Evolutionary conservation across 306 rosid genomes (phyloP).

Genomic region (Vicia faba): DNA sequence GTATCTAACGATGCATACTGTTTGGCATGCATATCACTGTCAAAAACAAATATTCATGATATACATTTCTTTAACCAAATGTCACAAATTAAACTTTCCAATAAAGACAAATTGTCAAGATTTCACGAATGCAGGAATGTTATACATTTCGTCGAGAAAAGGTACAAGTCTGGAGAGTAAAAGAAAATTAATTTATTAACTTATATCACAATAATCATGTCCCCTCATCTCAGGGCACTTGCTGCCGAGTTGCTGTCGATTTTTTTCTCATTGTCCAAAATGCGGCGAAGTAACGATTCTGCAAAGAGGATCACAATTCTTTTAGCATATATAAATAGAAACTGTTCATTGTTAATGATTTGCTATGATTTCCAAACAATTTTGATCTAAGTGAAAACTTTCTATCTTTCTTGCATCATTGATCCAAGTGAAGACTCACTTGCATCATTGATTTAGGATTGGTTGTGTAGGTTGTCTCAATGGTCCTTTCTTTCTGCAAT

Average conservation of each 20-base stretch:
- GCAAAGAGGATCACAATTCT: conserved; percentile 39
- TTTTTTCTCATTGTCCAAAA: conserved; percentile 90
- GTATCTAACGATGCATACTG: background rate
- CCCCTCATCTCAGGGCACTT: conserved; percentile 20
- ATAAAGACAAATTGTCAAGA: background rate
- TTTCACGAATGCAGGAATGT: conserved; percentile 10
- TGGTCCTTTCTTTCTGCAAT: conserved; percentile 76
- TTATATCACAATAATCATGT: conserved; percentile 4
- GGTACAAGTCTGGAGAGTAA: conserved; percentile 9
- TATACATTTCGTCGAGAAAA: background rate
- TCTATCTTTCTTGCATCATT: background rate
- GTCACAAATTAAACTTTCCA: conserved; percentile 15
- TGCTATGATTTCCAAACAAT: background rate
- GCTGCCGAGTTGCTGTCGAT: conserved; percentile 39
- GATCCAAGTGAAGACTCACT: conserved; percentile 41
- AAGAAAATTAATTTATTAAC: background rate
- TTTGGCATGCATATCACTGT: conserved; percentile 2
- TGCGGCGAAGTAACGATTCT: conserved; percentile 86
- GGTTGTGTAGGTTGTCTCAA: conserved; percentile 85
- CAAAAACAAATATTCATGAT: conserved; percentile 15
- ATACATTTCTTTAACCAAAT: background rate
- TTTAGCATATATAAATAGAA: conserved; percentile 8
- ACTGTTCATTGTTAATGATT: conserved; percentile 10
- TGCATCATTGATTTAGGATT: conserved; percentile 96
- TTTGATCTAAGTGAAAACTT: background rate